phyloP scores from a whole-genome alignment of 1,284 basidiomycete genomes.

The Ganoderma multipileum region DNA sequence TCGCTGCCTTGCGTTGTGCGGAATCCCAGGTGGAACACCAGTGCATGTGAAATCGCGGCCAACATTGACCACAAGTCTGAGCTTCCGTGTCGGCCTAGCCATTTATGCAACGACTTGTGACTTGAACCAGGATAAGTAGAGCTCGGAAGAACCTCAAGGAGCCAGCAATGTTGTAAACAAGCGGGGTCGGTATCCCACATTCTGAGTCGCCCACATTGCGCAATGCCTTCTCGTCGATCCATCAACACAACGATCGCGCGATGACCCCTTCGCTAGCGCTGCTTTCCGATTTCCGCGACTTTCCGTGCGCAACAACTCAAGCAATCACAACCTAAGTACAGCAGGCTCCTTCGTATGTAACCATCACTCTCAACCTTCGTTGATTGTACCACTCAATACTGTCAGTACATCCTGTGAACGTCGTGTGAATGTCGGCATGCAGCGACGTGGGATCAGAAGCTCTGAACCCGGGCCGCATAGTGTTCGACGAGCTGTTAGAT shows the following conservation, averaged over 20 bases:
- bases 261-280: no score
- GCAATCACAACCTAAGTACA: neutral
- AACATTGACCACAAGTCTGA: neutral
- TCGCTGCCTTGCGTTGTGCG: neutral
- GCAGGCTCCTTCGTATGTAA: no score
- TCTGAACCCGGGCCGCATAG: neutral
- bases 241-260: neutral
- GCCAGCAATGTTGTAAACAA: neutral
- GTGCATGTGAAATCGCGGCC: neutral
- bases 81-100: neutral
- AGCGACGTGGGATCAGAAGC: no score
- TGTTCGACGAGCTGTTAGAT: neutral
- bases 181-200: neutral
- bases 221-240: neutral
- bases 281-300: neutral
- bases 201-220: neutral
- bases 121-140: neutral
- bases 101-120: neutral
- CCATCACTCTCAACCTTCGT: no score
- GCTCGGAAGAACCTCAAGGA: neutral
- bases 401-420: no score
- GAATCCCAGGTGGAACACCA: neutral
- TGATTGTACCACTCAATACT: no score
- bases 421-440: no score
- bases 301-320: neutral